Base-by-base conservation (phyloP, 2,329 filamentous ascomycete genomes). In the Ilyonectria destructans region DNA sequence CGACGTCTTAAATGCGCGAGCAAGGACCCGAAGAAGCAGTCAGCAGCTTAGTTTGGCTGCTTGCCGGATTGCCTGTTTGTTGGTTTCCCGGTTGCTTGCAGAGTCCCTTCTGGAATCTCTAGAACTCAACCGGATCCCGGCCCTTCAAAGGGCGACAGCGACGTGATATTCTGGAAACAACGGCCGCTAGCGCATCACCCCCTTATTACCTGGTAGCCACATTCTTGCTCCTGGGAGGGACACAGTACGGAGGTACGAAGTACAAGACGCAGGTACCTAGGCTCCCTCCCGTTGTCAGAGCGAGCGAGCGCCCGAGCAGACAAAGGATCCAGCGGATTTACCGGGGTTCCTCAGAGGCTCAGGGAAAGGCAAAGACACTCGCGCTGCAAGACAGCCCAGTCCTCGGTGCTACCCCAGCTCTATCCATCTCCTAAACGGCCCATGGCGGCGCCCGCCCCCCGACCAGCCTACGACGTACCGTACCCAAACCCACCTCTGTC, bases 181-280 rank as follows among this genome's bases (percentile, higher is more conserved):
- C 72, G 74, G 66, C 54, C 64, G 55, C 56, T 75, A 75, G 74
- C 71, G 71, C 72, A 61, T 69, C 56, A 64, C 63, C 71, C 43
- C 58, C 46, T 74, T 60, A 48, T 59, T 48, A 23, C 23, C 23
- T 23, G n/a, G n/a, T n/a, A 67, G 59, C 55, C 49, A 64, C 59
- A 64, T 68, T 65, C 61, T 58, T 61, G 17, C 49, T 65, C 45
- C 61, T 46, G 21, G 58, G 45, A 52, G 48, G 48, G 23, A 48
- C 19, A 35, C 43, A 9, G 45, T 51, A 43, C 43, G 62, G 40
- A 40, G 29, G 26, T 33, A 51, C 48, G 40, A 40, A 19, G 26
- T 33, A 51, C 48, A 17, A 52, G 40, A 43, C 40, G 40, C 40
- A 43, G 37, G 45, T 57, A 49, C 46, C 56, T 62, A 13, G 64